A percentile compares a stretch with the other conserved stretches of the same genome.
Evolutionary conservation across 345 rosid species (phyloP).

Genomic region (Lepidium sativum): DNA sequence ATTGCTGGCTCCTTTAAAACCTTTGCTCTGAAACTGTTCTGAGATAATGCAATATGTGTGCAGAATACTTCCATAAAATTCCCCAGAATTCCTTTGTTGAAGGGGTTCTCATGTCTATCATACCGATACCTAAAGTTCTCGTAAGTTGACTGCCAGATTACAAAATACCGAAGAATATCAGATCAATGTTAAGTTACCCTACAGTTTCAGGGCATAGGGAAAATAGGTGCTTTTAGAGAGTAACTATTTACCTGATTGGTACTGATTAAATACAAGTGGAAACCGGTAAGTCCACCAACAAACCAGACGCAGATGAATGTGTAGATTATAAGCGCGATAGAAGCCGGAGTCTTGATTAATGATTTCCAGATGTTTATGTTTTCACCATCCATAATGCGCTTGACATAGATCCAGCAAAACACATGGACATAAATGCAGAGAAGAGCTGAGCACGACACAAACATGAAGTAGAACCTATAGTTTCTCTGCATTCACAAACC

Average conservation of each 20-base stretch:
- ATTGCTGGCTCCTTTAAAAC: constrained; percentile 39
- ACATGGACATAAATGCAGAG: constrained; percentile 80
- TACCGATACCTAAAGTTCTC: constrained; percentile 82
- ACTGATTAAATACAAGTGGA: constrained; percentile 81
- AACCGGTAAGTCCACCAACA: constrained; percentile 83
- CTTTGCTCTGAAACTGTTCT: constrained; percentile 73
- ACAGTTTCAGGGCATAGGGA: background rate
- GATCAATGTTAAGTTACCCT: background rate
- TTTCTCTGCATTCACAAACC: constrained; percentile 65
- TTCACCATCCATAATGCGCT: constrained; percentile 56
- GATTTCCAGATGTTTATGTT: constrained; percentile 71
- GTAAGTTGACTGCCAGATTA: constrained; percentile 70
- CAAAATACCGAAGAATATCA: constrained; percentile 12
- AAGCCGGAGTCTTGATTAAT: constrained; percentile 76
- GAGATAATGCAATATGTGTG: constrained; percentile 56
- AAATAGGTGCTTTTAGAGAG: background rate
- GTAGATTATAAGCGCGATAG: constrained; percentile 68
- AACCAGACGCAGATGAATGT: constrained; percentile 72
- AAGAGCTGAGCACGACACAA: constrained; percentile 58
- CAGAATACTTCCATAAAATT: constrained; percentile 72
- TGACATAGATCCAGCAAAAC: constrained; percentile 83
- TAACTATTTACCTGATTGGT: constrained; percentile 63
- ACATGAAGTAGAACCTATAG: constrained; percentile 93
- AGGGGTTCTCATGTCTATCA: constrained; percentile 60
- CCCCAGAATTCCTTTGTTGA: constrained; percentile 51